These are phyloP conservation scores for Rutstroemia sydowiana DNA, from an alignment of 2,329 filamentous ascomycete species.

Conservation along the genomic window DNA sequence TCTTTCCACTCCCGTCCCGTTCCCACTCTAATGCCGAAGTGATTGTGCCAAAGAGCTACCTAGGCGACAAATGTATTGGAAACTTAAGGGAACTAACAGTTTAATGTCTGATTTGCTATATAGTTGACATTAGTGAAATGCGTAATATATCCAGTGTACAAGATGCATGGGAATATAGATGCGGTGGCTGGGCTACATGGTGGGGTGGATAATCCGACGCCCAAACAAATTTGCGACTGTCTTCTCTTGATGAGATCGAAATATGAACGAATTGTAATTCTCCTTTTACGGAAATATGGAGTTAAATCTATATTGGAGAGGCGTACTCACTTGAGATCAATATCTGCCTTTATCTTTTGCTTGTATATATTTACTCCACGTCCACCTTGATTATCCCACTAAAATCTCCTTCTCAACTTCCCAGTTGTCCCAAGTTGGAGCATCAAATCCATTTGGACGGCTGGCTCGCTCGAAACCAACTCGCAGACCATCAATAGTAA, in stretches of 20 bases:
- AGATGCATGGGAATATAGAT: not conserved
- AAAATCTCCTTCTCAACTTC: slow-evolving; percentile 22
- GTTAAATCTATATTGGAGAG: not conserved
- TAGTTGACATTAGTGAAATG: no score
- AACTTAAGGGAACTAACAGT: no score
- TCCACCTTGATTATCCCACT: slow-evolving; percentile 13
- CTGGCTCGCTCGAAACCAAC: slow-evolving; percentile 27
- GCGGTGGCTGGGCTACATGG: slow-evolving; percentile 1
- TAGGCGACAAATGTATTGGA: not conserved
- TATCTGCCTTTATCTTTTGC: not conserved
- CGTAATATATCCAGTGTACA: no score
- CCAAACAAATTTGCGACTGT: not conserved
- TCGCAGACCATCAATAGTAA: slow-evolving; percentile 24
- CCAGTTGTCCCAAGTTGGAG: slow-evolving; percentile 37
- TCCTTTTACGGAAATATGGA: no score
- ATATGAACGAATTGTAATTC: not conserved
- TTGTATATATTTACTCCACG: not conserved
- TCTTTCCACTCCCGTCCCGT: not conserved
- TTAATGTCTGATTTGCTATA: no score
- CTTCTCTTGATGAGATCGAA: not conserved
- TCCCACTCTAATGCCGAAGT: not conserved
- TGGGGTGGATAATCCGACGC: not conserved
- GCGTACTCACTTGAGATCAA: slow-evolving; percentile 2
- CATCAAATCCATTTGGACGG: slow-evolving; percentile 45
- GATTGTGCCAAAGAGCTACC: not conserved